These are phyloP conservation scores for Candolleomyces efflorescens DNA, from an alignment of 768 basidiomycete genomes.

Conservation along the genomic window DNA sequence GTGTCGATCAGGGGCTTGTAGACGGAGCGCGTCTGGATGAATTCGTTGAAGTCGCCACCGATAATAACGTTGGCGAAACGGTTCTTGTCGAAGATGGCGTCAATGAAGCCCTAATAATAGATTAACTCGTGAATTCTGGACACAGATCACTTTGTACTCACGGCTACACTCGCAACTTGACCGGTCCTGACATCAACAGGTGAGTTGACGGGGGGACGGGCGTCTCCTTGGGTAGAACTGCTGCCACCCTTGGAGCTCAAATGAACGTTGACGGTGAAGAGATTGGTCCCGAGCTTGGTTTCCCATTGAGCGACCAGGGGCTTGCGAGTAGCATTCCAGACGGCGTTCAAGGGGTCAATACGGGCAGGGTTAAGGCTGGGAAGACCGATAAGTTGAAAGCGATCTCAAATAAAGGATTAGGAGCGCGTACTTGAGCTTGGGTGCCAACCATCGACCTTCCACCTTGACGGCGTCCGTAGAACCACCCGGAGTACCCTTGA, in stretches of 20 bases:
- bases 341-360: conserved; percentile 50
- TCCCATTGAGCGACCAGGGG: conserved; percentile 57
- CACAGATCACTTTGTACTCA: conserved; percentile 21
- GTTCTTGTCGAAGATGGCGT: conserved; percentile 38
- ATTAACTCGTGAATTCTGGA: not conserved
- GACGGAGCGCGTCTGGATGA: conserved; percentile 46
- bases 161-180: conserved; percentile 49
- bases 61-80: conserved; percentile 45
- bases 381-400: not conserved
- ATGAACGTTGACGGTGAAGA: conserved; percentile 61
- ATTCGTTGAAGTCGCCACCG: conserved; percentile 64
- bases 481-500: conserved; percentile 42
- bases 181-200: conserved; percentile 41
- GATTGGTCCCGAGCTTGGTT: conserved; percentile 36
- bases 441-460: conserved; percentile 22
- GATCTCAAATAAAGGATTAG: not conserved
- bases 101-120: conserved; percentile 41
- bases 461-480: conserved; percentile 42
- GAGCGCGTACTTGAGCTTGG: conserved; percentile 38
- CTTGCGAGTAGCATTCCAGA: conserved; percentile 55
- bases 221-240: conserved; percentile 50
- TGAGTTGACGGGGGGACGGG: conserved; percentile 55
- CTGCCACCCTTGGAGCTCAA: conserved; percentile 55
- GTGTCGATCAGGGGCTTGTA: conserved; percentile 35
- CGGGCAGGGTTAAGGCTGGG: conserved; percentile 60